Evolutionary conservation across 2,329 filamentous ascomycete species (phyloP), one percentile per base, ranked within the genome.

Genomic region (Ambrosiella xylebori): DNA sequence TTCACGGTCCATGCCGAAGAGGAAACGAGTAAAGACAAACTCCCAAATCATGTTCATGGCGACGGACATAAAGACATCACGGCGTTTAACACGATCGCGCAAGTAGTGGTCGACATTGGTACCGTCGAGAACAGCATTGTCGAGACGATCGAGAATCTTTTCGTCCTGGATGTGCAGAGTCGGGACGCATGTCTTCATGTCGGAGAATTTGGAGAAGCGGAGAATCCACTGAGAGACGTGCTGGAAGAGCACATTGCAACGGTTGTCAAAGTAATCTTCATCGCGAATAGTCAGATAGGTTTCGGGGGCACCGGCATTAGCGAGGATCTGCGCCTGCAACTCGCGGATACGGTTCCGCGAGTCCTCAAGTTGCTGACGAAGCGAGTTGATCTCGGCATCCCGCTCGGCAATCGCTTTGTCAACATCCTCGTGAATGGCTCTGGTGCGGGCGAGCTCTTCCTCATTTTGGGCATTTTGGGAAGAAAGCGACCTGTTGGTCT

Each of bases 11-110:
- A 98, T 95, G 65, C 93, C 93, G 68, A 98, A 98, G 35, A 98
- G 82, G 69, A 98, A 98, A 63, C 93, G 83, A 7, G 91, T 96
- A 68, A 98, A 98, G 68, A 98, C 84, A 67, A 94, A 96, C 70
- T 98, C 93, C 90, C 90, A 98, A 56, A 98, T 84, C 89, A 98
- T 96, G 61, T 86, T 93, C 90, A 97, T 97, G 58, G 91, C 88
- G 70, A 98, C 89, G 41, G 89, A 93, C 88, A 97, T 96, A 76
- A 98, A 96, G 60, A 97, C 84, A 68, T 97, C 91, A 61, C 91
- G 83, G 61, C 93, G 84, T 66, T 80, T 84, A 57, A 96, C 85
- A 44, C 94, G 86, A 68, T 98, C 91, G 63, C 80, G 79, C 54
- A 98, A 82, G 66, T 95, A 93, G 59, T 76, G 74, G 70, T 97